These are phyloP conservation scores for Aspergillus proliferans DNA, from an alignment of 2,329 filamentous ascomycete species.

Conservation along the genomic window DNA sequence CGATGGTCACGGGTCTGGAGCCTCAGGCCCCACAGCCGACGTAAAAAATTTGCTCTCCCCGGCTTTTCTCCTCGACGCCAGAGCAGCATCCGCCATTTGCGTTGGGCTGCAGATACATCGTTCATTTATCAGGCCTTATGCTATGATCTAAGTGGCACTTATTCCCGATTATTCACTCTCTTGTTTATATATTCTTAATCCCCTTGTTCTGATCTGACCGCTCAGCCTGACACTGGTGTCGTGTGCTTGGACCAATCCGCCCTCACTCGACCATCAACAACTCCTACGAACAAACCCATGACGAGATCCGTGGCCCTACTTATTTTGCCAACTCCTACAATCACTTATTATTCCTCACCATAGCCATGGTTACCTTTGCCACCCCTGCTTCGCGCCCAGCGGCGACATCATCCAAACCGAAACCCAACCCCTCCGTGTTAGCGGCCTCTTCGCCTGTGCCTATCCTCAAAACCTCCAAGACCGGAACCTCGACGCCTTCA, in stretches of 20 bases:
- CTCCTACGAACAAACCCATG: conserved; percentile 4
- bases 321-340: neutral
- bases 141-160: neutral
- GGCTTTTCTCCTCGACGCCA: neutral
- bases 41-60: conserved; percentile 12
- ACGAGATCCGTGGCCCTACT: neutral
- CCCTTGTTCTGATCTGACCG: no score
- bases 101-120: neutral
- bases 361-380: conserved; percentile 31
- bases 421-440: conserved; percentile 23
- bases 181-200: no score
- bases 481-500: conserved; percentile 14
- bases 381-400: conserved; percentile 21
- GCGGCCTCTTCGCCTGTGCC: conserved; percentile 26
- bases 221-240: conserved; percentile 8
- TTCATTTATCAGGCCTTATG: neutral
- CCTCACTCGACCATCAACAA: conserved; percentile 3
- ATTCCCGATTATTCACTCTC: no score
- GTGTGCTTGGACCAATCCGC: conserved; percentile 14
- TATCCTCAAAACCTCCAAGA: conserved; percentile 33
- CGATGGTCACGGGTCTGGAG: conserved; percentile 12
- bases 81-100: neutral
- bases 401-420: conserved; percentile 10
- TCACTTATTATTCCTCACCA: neutral
- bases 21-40: conserved; percentile 16